Evolutionary conservation across 1,284 basidiomycete species (phyloP), one percentile per base, ranked within the genome.

Genomic region (Calocybe gambosa): DNA sequence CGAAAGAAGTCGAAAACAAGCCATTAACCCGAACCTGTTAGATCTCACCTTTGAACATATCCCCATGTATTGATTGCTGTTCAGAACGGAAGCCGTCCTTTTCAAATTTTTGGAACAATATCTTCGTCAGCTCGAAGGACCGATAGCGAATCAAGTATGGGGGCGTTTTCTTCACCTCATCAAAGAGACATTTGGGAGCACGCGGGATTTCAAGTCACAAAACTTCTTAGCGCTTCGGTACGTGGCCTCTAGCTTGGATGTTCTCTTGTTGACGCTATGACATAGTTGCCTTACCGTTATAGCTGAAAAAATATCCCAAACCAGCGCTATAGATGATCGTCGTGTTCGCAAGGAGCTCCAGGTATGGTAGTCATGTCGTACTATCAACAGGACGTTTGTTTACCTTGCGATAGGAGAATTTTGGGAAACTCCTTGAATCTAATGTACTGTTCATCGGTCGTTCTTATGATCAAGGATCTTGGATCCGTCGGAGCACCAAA

Each of bases 141-240:
- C 92, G 0, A 72, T 94, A 16, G 92, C 91, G 1, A 73, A 92
- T 3, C 95, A 98, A 66, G 89, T 97, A 5, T 98, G 95, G 94
- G 69, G 70, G 43, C 77, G 88, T 15, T 85, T 87, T 58, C 72
- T 91, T 51, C 77, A 84, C 28, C 73, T 98, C 26, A 80, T 84
- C 7, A 93, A 89, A 59, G 94, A 97, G 23, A 66, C 94, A 15
- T 65, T 81, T 9, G 73, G 73, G 42, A 75, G 72, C 55, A 65
- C 80, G 40, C 71, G 79, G 50, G 76, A 84, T 43, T 80, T 82
- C 68, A 84, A 82, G 52, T 57, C 71, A 0, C 84, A 90, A 51
- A 75, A 86, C 5, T 93, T 88, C 62, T 76, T 85, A 3, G 73
- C 80, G 19, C 68, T 97, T 19, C 75, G 83, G 86, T 92, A 60